Base-by-base conservation (phyloP, 352 stramenopile species). In the Pythium sukuiense region DNA sequence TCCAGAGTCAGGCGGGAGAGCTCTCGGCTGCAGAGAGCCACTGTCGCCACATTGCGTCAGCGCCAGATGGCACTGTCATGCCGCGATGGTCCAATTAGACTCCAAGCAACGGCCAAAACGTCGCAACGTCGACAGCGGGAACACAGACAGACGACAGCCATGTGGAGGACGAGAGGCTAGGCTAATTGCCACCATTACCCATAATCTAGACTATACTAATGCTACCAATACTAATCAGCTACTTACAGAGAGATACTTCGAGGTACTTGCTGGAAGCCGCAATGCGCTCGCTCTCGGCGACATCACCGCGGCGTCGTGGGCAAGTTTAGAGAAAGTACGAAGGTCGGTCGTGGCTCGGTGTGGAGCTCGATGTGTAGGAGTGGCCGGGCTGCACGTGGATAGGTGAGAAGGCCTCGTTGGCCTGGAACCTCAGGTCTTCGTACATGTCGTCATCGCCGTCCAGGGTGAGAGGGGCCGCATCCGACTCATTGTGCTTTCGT, bases 311-410 rank as follows among this genome's bases (percentile, higher is more conserved):
- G 32, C 35, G 35, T 11, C 11, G 9, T 48, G 12, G 3, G 13
- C 29, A 6, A 4, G n/a, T 16, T 43, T 68, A 70, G 4, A 70
- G 46, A n/a, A 60, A 65, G 48, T 59, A 70, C 35, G 63, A 70
- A 16, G 43, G 48, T 55, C 49, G 46, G 32, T 70, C 63, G 56
- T 59, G 39, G 29, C 63, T 39, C 5, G 63, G 63, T n/a, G 63
- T 57, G 16, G 20, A 26, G 27, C 48, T 33, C 37, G 55, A 30
- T 8, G 29, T 20, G 56, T 70, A 70, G 18, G 56, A 14, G 3
- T 57, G 45, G 26, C 45, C 30, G 11, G 55, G 33, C 35, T 65
- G 63, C 9, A 70, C 63, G 37, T 48, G 59, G 56, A 70, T 70
- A 16, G 63, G 63, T 11, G 63, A 70, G 53, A 67, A 67, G 26